A percentile compares a stretch with the other conserved stretches of the same genome.
These are phyloP conservation scores for Taphrina deformans DNA, from an alignment of 1,139 yeast genomes.

Conservation along the genomic window DNA sequence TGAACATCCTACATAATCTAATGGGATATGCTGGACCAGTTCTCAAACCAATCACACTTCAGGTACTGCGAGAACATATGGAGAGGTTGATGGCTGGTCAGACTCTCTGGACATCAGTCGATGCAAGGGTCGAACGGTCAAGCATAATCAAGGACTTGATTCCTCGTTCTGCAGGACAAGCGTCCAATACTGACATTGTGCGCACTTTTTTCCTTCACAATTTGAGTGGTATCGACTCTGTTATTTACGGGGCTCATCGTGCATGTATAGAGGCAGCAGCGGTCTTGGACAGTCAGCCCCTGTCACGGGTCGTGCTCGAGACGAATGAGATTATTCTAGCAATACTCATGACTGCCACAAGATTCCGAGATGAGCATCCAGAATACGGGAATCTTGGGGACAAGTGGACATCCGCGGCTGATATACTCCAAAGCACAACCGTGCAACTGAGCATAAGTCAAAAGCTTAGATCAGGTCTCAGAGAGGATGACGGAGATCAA, in stretches of 20 bases:
- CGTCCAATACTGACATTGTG: slow-evolving; percentile 27
- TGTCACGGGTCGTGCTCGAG: slow-evolving; percentile 38
- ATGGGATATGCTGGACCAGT: slow-evolving; percentile 53
- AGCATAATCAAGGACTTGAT: slow-evolving; percentile 30
- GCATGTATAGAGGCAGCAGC: slow-evolving; percentile 34
- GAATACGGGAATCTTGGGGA: slow-evolving; percentile 11
- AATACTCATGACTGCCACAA: slow-evolving; percentile 43
- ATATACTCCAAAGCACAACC: slow-evolving; percentile 41
- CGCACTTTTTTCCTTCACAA: slow-evolving; percentile 37
- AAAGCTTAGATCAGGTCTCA: slow-evolving; percentile 29
- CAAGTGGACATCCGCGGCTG: slow-evolving; percentile 45
- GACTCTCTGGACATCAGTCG: slow-evolving; percentile 53
- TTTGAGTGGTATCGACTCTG: slow-evolving; percentile 36
- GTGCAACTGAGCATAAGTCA: slow-evolving; percentile 42
- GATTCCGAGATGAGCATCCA: slow-evolving; percentile 36
- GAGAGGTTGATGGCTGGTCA: slow-evolving; percentile 62
- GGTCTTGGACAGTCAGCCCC: slow-evolving; percentile 28
- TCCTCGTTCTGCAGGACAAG: slow-evolving; percentile 31
- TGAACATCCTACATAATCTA: slow-evolving; percentile 49
- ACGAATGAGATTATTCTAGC: slow-evolving; percentile 43
- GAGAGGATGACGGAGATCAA: slow-evolving; percentile 18
- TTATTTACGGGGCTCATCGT: slow-evolving; percentile 35
- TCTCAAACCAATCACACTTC: slow-evolving; percentile 45
- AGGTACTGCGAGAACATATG: slow-evolving; percentile 51
- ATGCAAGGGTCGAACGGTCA: slow-evolving; percentile 35